Percentiles rank a stretch among this genome's conserved stretches.
These are phyloP conservation scores for Tricholoma hemisulphureum DNA, from an alignment of 768 basidiomycete genomes.

Conservation along the genomic window DNA sequence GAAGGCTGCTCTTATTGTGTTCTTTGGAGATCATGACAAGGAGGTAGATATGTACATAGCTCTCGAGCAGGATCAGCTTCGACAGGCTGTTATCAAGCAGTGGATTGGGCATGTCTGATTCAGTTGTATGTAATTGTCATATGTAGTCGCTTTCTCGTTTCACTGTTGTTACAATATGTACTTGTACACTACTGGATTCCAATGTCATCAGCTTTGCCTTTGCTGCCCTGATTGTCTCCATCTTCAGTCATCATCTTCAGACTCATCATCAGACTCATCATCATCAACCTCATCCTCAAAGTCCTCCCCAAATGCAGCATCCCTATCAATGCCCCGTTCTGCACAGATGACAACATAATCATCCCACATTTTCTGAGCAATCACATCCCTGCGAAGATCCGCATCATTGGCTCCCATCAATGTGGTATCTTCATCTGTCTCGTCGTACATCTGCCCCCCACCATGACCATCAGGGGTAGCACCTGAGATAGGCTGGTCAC, in stretches of 20 bases:
- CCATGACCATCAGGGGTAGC: background rate
- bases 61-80: background rate
- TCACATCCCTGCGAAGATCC: constrained; percentile 7
- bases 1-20: no score
- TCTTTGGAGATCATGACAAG: no score
- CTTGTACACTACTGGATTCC: background rate
- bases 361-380: constrained; percentile 17
- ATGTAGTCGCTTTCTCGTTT: background rate
- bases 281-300: background rate
- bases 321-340: background rate
- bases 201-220: no score
- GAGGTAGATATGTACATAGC: no score
- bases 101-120: background rate
- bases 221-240: no score
- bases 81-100: background rate
- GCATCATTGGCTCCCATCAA: background rate
- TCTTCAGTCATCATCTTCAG: no score
- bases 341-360: constrained; percentile 6
- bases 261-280: no score
- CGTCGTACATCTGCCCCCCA: background rate
- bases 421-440: background rate
- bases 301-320: background rate
- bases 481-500: background rate
- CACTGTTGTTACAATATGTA: no score
- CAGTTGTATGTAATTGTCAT: background rate